Evolutionary conservation across 169 alveolate genomes (phyloP).

Genomic region (Plasmodium cynomolgi): DNA sequence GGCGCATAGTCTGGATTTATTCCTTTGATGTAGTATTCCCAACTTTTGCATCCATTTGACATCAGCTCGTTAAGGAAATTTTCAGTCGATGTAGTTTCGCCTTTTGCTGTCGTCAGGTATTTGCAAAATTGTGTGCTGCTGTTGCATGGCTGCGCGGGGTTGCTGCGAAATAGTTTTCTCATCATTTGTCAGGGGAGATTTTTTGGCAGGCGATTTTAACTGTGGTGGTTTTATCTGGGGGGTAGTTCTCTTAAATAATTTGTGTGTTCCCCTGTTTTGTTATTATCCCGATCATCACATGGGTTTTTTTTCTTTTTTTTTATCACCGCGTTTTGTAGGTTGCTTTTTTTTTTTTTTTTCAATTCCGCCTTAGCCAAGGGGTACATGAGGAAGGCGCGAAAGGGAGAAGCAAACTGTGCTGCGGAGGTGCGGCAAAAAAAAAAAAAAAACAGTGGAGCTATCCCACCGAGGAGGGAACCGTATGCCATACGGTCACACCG

Average conservation of each 20-base stretch:
- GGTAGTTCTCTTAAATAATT: background rate
- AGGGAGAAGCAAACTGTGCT: background rate
- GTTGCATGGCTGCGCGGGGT: background rate
- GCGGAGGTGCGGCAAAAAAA: background rate
- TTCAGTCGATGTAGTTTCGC: slow-evolving; percentile 3
- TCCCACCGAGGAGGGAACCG: background rate
- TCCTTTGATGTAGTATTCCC: slow-evolving; percentile 88
- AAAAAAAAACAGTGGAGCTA: background rate
- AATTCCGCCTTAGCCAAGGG: background rate
- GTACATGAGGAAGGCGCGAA: background rate
- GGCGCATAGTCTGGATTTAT: slow-evolving; percentile 88
- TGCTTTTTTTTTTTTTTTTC: background rate
- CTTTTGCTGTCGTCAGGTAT: slow-evolving; percentile 5
- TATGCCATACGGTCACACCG: background rate
- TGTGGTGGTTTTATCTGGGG: background rate
- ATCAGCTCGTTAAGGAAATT: slow-evolving; percentile 62
- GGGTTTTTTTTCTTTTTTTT: background rate
- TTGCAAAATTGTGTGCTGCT: background rate
- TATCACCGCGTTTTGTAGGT: background rate
- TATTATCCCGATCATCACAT: background rate
- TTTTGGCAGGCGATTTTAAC: background rate
- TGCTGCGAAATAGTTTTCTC: slow-evolving; percentile 29
- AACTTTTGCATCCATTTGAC: slow-evolving; percentile 77
- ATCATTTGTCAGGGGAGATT: background rate
- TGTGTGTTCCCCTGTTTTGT: background rate